A percentile compares a stretch with the other conserved stretches of the same genome.
These are phyloP conservation scores for Botrytis aclada DNA, from an alignment of 2,329 filamentous ascomycete species.

Conservation along the genomic window DNA sequence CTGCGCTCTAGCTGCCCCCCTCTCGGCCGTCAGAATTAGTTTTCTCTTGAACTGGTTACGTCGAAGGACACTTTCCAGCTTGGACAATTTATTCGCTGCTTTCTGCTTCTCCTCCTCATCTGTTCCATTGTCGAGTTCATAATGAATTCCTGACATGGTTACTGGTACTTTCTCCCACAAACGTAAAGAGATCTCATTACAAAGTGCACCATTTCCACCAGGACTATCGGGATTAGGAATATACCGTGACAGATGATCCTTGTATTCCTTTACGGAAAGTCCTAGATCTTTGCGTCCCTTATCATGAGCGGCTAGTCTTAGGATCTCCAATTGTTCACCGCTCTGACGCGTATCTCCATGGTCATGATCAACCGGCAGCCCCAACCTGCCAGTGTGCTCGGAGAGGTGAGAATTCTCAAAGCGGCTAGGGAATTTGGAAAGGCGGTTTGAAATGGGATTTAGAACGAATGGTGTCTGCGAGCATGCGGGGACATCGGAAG, in stretches of 20 bases:
- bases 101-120: neutral
- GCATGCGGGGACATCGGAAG: fast-evolving
- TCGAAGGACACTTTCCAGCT: neutral
- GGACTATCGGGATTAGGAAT: neutral
- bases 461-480: neutral
- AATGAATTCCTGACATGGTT: fast-evolving
- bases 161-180: neutral
- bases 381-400: neutral
- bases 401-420: neutral
- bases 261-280: neutral
- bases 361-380: too few relatives aligned
- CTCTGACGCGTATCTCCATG: neutral
- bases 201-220: neutral
- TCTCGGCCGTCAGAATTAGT: fast-evolving
- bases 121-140: neutral
- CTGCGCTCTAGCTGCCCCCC: fast-evolving
- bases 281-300: neutral
- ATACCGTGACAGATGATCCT: fast-evolving
- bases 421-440: neutral
- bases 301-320: fast-evolving
- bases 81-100: neutral
- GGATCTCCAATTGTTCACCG: fast-evolving
- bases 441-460: neutral
- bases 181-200: neutral
- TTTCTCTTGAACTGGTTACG: neutral